Evolutionary conservation across 257 asterid species (phyloP).

Genomic region (Solanum tarapatanum): DNA sequence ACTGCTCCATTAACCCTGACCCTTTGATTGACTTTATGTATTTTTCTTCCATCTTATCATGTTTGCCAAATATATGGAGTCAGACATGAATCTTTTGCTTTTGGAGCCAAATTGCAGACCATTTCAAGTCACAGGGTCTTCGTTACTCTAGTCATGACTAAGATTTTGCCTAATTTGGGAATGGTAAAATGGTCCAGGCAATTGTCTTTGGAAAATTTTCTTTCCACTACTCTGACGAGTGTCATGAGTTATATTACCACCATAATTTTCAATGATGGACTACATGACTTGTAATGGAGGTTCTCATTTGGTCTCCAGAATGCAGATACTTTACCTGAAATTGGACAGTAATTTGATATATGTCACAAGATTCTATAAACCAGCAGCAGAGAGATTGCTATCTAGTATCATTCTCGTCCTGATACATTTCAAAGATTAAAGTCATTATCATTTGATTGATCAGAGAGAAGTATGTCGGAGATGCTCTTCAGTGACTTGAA

Average conservation of each 20-base stretch:
- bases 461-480: background rate
- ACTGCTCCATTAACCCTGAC: background rate
- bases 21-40: background rate
- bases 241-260: background rate
- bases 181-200: background rate
- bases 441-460: background rate
- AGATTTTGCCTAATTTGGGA: background rate
- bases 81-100: background rate
- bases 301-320: background rate
- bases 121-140: background rate
- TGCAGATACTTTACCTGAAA: background rate
- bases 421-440: background rate
- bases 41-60: background rate
- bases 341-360: background rate
- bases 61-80: background rate
- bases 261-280: background rate
- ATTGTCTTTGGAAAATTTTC: background rate
- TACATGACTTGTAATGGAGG: background rate
- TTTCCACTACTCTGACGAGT: background rate
- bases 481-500: background rate
- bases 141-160: background rate
- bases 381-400: background rate
- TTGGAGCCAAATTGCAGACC: background rate
- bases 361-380: background rate
- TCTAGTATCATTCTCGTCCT: background rate